phyloP scores from a whole-genome alignment of 1,139 yeast species.

The Sporopachydermia cereana region DNA sequence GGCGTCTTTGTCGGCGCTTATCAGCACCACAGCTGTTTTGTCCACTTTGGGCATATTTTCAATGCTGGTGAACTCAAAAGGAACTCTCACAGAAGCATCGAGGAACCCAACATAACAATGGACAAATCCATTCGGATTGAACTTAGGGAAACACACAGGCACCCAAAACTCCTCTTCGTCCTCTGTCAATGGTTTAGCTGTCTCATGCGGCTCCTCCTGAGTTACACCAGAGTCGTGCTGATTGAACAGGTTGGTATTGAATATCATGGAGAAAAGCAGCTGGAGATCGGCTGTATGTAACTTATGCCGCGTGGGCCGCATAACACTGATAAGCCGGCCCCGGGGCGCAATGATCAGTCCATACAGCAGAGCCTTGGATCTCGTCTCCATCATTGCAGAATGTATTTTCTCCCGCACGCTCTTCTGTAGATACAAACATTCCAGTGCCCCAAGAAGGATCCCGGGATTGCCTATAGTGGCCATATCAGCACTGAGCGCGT shows the following conservation, averaged over 20 bases:
- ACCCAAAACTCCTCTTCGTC: constrained; percentile 71
- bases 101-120: constrained; percentile 67
- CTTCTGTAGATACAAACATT: constrained; percentile 39
- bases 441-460: constrained; percentile 48
- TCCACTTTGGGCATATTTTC: constrained; percentile 20
- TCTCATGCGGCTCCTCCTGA: constrained; percentile 6
- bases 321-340: constrained; percentile 43
- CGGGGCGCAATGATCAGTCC: constrained; percentile 49
- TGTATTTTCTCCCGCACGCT: constrained; percentile 36
- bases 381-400: constrained; percentile 29
- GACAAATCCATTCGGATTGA: constrained; percentile 78
- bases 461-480: constrained; percentile 39
- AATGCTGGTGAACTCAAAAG: constrained; percentile 10
- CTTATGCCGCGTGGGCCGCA: constrained; percentile 53
- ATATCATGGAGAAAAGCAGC: constrained; percentile 48
- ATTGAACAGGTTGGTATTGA: constrained; percentile 36
- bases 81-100: constrained; percentile 17
- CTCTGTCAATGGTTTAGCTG: too few species aligned
- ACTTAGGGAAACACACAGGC: constrained; percentile 85
- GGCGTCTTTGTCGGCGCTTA: constrained; percentile 75
- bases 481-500: constrained; percentile 47
- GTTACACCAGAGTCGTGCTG: constrained; percentile 8
- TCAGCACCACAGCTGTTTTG: constrained; percentile 50
- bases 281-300: constrained; percentile 62
- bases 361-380: constrained; percentile 40